A percentile compares a stretch with the other conserved stretches of the same genome.
phyloP scores from a whole-genome alignment of 305 asterid species.

The Fraxinus baroniana region DNA sequence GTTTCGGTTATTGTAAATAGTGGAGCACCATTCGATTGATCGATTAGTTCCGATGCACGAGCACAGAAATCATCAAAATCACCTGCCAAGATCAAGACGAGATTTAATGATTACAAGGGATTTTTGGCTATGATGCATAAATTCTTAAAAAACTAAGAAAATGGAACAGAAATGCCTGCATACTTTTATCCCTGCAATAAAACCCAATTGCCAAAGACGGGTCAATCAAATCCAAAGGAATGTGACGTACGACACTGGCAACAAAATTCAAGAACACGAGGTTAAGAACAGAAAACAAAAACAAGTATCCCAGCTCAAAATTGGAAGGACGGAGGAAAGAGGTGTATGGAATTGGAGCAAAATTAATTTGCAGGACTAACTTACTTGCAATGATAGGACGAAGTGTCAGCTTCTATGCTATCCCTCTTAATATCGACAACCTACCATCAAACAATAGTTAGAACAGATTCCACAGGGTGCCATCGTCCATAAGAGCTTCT shows the following conservation, averaged over 20 bases:
- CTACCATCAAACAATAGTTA: constrained; percentile 40
- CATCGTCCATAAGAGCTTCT: neutral
- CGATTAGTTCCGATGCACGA: constrained; percentile 61
- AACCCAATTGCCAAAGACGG: constrained; percentile 73
- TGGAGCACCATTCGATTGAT: constrained; percentile 85
- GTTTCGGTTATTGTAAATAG: constrained; percentile 69
- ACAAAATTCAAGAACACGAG: constrained; percentile 15
- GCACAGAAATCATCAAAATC: constrained; percentile 81
- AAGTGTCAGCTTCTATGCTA: constrained; percentile 55
- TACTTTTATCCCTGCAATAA: constrained; percentile 48
- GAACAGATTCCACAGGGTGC: constrained; percentile 2
- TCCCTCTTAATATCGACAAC: constrained; percentile 58
- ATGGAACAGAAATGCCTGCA: neutral
- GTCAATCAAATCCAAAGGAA: constrained; percentile 79
- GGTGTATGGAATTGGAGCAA: neutral
- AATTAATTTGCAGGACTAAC: constrained; percentile 20
- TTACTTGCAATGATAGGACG: constrained; percentile 90
- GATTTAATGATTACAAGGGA: neutral
- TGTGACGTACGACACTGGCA: constrained; percentile 65
- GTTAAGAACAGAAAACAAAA: constrained; percentile 15
- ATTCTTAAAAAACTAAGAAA: neutral
- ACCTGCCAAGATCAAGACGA: constrained; percentile 38
- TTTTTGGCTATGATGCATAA: neutral
- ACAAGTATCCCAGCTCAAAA: neutral
- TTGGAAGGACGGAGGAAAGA: neutral